Conservation (phyloP, 2,329 filamentous ascomycete species). For the Aspergillus oerlinghausenensis region DNA sequence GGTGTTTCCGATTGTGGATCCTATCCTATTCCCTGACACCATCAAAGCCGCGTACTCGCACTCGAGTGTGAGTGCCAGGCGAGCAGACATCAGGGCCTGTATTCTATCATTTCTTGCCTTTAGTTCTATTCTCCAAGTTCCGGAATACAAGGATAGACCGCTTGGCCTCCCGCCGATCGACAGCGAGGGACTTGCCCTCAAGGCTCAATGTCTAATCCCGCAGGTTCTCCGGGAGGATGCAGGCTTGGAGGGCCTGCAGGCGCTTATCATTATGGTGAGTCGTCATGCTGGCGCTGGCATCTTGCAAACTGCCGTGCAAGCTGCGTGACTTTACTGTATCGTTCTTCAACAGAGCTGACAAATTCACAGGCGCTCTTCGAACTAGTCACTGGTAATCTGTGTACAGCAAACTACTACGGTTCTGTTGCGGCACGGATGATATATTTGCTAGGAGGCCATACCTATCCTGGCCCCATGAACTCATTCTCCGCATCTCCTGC, state of each 20-base stretch:
- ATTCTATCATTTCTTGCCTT: constrained; percentile 48
- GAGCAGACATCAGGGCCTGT: constrained; percentile 42
- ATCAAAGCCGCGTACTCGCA: constrained; percentile 43
- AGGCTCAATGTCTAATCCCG: constrained; percentile 41
- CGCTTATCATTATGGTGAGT: constrained; percentile 48
- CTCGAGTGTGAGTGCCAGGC: constrained; percentile 16
- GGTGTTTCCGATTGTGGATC: constrained; percentile 49
- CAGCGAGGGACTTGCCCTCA: constrained; percentile 37
- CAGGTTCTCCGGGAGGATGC: constrained; percentile 41
- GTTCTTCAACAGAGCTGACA: neutral
- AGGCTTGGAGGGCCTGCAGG: constrained; percentile 44
- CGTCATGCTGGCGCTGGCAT: neutral
- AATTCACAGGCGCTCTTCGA: constrained; percentile 39
- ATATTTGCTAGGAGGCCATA: constrained; percentile 49
- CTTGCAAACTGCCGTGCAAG: too few relatives aligned
- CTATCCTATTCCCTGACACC: constrained; percentile 44
- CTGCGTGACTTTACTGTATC: neutral
- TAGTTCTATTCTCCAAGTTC: constrained; percentile 23
- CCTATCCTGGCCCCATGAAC: constrained; percentile 17
- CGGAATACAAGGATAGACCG: neutral
- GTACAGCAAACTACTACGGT: constrained; percentile 42
- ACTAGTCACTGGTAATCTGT: constrained; percentile 45
- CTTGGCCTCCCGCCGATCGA: constrained; percentile 27
- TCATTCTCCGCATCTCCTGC: constrained; percentile 17
- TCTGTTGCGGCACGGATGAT: constrained; percentile 46